A percentile compares a stretch with the other conserved stretches of the same genome.
Conservation (phyloP, 1,284 basidiomycete genomes). For the Heterobasidion irregulare region DNA sequence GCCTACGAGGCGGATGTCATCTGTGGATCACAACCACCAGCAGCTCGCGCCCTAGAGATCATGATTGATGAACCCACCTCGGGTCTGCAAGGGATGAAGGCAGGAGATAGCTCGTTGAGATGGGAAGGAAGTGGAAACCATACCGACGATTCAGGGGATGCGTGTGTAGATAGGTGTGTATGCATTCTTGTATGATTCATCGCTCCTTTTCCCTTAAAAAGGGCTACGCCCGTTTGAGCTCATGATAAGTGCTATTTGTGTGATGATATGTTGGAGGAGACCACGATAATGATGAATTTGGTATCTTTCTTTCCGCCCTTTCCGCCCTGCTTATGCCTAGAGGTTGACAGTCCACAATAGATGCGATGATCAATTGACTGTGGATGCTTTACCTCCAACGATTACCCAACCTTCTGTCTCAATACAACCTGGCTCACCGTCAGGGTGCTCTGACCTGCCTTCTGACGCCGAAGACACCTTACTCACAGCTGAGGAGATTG, state of each 20-base stretch:
- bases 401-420: constrained; percentile 9
- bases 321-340: constrained; percentile 6
- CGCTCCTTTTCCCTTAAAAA: neutral
- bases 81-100: constrained; percentile 8
- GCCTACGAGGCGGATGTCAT: constrained; percentile 63
- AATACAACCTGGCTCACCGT: constrained; percentile 31
- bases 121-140: constrained; percentile 21
- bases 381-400: constrained; percentile 37
- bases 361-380: constrained; percentile 71
- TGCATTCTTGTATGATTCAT: constrained; percentile 1
- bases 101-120: constrained; percentile 36
- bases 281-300: neutral
- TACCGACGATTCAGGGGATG: constrained; percentile 4
- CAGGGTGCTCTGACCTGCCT: constrained; percentile 74
- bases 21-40: constrained; percentile 32
- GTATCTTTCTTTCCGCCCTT: constrained; percentile 9
- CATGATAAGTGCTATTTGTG: too few relatives aligned
- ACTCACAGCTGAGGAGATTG: constrained; percentile 56
- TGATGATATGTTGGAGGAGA: too few relatives aligned
- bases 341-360: constrained; percentile 28
- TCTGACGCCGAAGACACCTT: constrained; percentile 78
- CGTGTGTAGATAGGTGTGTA: constrained; percentile 62
- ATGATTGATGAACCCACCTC: constrained; percentile 7
- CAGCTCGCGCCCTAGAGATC: constrained; percentile 41
- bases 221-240: too few relatives aligned